Evolutionary conservation across 768 basidiomycete genomes (phyloP).

Genomic region (Harrya chromipes): DNA sequence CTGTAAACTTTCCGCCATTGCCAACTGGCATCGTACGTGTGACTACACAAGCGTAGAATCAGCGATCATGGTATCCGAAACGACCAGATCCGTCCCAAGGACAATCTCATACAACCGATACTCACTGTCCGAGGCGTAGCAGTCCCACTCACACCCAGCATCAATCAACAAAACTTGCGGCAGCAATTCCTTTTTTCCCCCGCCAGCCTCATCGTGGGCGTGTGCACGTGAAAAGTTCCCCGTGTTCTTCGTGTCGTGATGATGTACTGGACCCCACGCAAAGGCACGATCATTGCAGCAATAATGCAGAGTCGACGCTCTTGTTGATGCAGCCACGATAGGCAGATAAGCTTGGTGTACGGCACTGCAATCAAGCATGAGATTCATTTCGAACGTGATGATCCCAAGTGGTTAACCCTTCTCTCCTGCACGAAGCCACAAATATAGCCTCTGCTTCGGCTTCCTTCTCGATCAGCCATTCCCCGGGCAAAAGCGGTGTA

Average conservation of each 20-base stretch:
- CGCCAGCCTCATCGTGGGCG: slow-evolving; percentile 4
- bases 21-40: slow-evolving; percentile 91
- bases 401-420: slow-evolving; percentile 58
- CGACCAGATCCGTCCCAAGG: neutral
- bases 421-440: slow-evolving; percentile 82
- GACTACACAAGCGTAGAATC: slow-evolving; percentile 38
- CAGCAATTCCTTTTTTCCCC: slow-evolving; percentile 36
- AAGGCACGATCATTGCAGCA: slow-evolving; percentile 90
- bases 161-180: slow-evolving; percentile 88
- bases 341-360: slow-evolving; percentile 89
- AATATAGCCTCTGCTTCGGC: slow-evolving; percentile 94
- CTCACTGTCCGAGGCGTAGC: slow-evolving; percentile 63
- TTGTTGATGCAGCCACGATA: slow-evolving; percentile 83
- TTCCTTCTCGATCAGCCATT: slow-evolving; percentile 92
- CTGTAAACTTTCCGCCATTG: slow-evolving; percentile 85
- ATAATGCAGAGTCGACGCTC: slow-evolving; percentile 91
- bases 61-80: neutral
- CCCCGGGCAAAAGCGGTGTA: slow-evolving; percentile 59
- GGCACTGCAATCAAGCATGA: slow-evolving; percentile 43
- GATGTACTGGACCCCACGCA: slow-evolving; percentile 73
- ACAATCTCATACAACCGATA: neutral
- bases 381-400: neutral
- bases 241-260: slow-evolving; percentile 53
- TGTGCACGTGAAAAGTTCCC: slow-evolving; percentile 43
- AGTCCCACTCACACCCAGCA: slow-evolving; percentile 88